Evolutionary conservation across 352 stramenopile species (phyloP).

Genomic region (Globisporangium spinosum): DNA sequence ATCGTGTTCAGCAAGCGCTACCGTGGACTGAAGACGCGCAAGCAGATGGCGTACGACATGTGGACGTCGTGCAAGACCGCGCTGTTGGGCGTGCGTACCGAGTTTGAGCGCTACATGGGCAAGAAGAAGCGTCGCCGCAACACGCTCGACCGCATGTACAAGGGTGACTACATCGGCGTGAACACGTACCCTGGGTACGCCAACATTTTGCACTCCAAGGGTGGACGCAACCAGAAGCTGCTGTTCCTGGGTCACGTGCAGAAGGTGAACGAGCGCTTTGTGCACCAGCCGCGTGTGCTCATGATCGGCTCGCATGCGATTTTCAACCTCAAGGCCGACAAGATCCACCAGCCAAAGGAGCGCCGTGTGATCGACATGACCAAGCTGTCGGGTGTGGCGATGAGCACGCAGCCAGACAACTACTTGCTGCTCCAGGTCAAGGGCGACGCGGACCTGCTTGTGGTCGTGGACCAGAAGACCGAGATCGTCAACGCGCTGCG

Average conservation of each 20-base stretch:
- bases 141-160: slow-evolving; percentile 69
- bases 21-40: slow-evolving; percentile 69
- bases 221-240: slow-evolving; percentile 43
- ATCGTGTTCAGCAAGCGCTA: slow-evolving; percentile 77
- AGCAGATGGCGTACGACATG: slow-evolving; percentile 61
- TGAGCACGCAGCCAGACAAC: slow-evolving; percentile 80
- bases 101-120: slow-evolving; percentile 81
- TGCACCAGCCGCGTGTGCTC: slow-evolving; percentile 70
- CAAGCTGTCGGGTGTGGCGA: slow-evolving; percentile 51
- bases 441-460: slow-evolving; percentile 67
- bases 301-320: slow-evolving; percentile 72
- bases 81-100: slow-evolving; percentile 71
- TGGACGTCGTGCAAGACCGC: slow-evolving; percentile 71
- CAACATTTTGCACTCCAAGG: slow-evolving; percentile 56
- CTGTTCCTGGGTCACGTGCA: slow-evolving; percentile 66
- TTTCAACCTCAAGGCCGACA: slow-evolving; percentile 85
- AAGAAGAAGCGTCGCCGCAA: slow-evolving; percentile 85
- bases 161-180: slow-evolving; percentile 76
- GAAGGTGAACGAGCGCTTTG: slow-evolving; percentile 85
- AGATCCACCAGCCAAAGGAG: slow-evolving; percentile 81
- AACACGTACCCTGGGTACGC: slow-evolving; percentile 66
- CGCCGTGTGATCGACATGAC: slow-evolving; percentile 65
- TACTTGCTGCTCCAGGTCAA: slow-evolving; percentile 78
- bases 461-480: slow-evolving; percentile 73
- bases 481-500: slow-evolving; percentile 75